Evolutionary conservation across 345 rosid genomes (phyloP), one percentile per base, ranked within the genome.

Genomic region (Cochlearia excelsa): DNA sequence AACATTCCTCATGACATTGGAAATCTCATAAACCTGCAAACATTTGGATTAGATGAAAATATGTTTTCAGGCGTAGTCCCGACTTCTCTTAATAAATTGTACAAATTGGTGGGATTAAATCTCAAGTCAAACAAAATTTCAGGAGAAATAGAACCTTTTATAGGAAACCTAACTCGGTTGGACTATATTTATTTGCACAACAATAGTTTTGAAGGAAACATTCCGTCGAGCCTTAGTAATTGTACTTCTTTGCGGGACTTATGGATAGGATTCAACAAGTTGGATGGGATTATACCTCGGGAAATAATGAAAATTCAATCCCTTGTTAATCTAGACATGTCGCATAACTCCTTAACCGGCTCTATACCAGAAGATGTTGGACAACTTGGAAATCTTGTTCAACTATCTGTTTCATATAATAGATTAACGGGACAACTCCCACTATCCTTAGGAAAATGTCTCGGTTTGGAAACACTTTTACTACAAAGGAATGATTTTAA

Each of bases 131-230:
- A 42, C 11, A 42, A 11, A 3, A 42, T 59, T 9, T 11, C 65
- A 1, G 65, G 65, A 46, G 10, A 6, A 6, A 46, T 59, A 26
- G 42, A 41, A 23, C 2, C 42, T 34, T 34, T 3, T 34, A n/a
- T 46, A 16, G 53, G 64, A 11, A 59, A 63, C 41, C 0, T 63
- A 42, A 63, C 26, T 23, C 7, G 10, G 3, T 42, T 51, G 26
- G 26, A 1, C 0, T 1, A 0, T 1, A 26, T 63, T 0, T 0
- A 1, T 3, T 63, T 63, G 42, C 3, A 0, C 1, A 26, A 43
- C 43, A 63, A 63, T 5, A 23, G n/a, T 45, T 63, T 63, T 9
- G 44, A 41, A 63, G 67, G 67, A 5, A 11, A 0, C 2, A 4
- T 63, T 40, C 57, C 67, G 29, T 4, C 1, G 0, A 63, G 33